These are phyloP conservation scores for Melanomma pulvis-pyrius DNA, from an alignment of 495 filamentous ascomycete genomes.

Conservation along the genomic window DNA sequence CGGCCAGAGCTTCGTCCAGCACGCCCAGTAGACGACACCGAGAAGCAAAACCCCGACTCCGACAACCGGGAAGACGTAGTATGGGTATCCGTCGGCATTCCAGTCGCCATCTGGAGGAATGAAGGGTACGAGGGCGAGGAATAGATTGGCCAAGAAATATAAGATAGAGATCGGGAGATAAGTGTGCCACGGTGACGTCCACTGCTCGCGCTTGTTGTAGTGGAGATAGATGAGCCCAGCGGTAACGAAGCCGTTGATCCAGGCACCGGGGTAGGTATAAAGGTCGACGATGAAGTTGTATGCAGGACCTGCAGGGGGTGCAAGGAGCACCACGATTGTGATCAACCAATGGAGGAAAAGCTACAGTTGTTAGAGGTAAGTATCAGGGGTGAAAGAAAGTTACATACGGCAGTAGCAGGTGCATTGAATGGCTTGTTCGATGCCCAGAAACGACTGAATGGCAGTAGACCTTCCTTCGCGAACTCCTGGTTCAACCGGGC, in stretches of 20 bases:
- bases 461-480: conserved; percentile 32
- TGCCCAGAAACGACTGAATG: conserved; percentile 33
- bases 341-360: conserved; percentile 54
- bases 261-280: conserved; percentile 58
- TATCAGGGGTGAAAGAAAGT: background rate
- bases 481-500: conserved; percentile 35
- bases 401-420: conserved; percentile 32
- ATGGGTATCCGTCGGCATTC: conserved; percentile 45
- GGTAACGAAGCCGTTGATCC: conserved; percentile 56
- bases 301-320: conserved; percentile 50
- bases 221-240: conserved; percentile 57
- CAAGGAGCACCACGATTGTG: conserved; percentile 52
- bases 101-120: conserved; percentile 46
- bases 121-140: conserved; percentile 50
- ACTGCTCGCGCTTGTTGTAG: conserved; percentile 46
- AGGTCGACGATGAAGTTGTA: conserved; percentile 54
- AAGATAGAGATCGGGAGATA: conserved; percentile 43
- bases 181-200: conserved; percentile 49
- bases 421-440: conserved; percentile 35
- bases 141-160: conserved; percentile 47
- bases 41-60: conserved; percentile 47
- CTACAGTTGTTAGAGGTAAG: conserved; percentile 23
- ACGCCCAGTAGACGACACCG: conserved; percentile 49
- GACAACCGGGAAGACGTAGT: conserved; percentile 51
- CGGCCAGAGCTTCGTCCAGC: conserved; percentile 45